Evolutionary conservation across 1,284 basidiomycete species (phyloP).

Genomic region (Mycena sp.): DNA sequence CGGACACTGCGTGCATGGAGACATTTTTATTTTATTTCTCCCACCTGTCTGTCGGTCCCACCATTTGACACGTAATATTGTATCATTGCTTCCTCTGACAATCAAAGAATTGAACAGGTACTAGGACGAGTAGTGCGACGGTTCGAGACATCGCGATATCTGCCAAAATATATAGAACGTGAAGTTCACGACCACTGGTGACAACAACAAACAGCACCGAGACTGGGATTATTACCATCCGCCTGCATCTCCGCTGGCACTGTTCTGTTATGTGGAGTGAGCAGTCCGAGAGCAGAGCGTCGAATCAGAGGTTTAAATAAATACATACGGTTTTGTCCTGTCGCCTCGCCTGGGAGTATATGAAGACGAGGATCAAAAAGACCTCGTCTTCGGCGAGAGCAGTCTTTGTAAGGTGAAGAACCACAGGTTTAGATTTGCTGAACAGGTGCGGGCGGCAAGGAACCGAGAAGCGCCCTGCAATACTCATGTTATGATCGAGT

Average conservation of each 20-base stretch:
- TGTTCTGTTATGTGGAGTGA: constrained; percentile 15
- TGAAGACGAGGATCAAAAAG: constrained; percentile 53
- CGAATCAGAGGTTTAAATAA: background rate
- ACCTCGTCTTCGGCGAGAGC: constrained; percentile 55
- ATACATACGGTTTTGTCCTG: constrained; percentile 53
- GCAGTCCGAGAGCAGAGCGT: background rate
- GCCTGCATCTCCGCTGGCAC: constrained; percentile 11
- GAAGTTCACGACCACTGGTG: too few relatives aligned
- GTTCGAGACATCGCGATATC: background rate
- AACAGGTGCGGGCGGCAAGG: constrained; percentile 56
- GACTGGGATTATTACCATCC: constrained; percentile 6
- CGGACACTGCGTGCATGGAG: constrained; percentile 13
- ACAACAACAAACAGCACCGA: too few relatives aligned
- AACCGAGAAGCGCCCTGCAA: constrained; percentile 50
- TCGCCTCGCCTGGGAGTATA: constrained; percentile 55
- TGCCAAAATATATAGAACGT: too few relatives aligned
- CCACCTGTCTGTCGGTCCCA: background rate
- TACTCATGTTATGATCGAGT: constrained; percentile 36
- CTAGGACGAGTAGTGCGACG: constrained; percentile 6
- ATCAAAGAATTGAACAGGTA: constrained; percentile 19
- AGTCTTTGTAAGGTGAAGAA: constrained; percentile 45
- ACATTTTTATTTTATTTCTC: constrained; percentile 26
- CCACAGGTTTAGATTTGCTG: constrained; percentile 49
- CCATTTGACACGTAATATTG: constrained; percentile 15
- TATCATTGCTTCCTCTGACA: constrained; percentile 23